Percentiles rank a stretch among this genome's conserved stretches.
phyloP scores from a whole-genome alignment of 495 filamentous ascomycete genomes.

The Amphirosellinia nigrospora region DNA sequence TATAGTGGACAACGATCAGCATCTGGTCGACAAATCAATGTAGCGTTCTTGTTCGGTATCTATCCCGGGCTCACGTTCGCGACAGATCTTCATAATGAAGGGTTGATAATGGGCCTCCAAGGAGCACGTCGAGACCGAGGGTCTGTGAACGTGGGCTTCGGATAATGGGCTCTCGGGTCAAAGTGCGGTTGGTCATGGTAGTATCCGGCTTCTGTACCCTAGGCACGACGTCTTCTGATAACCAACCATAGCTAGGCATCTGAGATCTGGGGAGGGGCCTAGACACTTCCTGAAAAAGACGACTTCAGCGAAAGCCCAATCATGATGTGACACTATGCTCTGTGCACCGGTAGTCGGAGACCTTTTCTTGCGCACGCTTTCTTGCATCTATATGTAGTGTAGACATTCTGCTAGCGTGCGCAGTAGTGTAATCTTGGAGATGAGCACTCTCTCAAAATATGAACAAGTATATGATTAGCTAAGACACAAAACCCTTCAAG shows the following conservation, averaged over 20 bases:
- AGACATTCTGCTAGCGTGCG: not conserved
- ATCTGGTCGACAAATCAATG: not conserved
- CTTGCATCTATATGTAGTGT: too few species aligned
- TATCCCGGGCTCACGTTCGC: not conserved
- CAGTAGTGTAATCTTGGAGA: not conserved
- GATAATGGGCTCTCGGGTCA: slow-evolving; percentile 8
- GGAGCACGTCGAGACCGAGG: slow-evolving; percentile 7
- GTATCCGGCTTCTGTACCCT: slow-evolving; percentile 9
- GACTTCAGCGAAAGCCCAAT: too few species aligned
- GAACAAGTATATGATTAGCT: not conserved
- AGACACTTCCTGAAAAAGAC: not conserved
- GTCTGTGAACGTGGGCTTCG: slow-evolving; percentile 4
- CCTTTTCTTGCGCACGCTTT: not conserved
- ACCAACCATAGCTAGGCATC: slow-evolving; percentile 1
- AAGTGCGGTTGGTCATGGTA: not conserved
- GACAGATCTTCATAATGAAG: not conserved
- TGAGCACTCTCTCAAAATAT: not conserved
- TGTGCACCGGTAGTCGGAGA: not conserved
- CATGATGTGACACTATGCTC: not conserved
- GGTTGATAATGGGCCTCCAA: not conserved
- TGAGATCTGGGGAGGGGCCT: slow-evolving; percentile 9
- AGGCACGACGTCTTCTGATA: slow-evolving; percentile 2
- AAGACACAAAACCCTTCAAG: not conserved
- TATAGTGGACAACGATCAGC: not conserved
- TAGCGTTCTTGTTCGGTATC: not conserved